Evolutionary conservation across 495 filamentous ascomycete species (phyloP), one percentile per base, ranked within the genome.

Genomic region (Aspergillus homomorphus): DNA sequence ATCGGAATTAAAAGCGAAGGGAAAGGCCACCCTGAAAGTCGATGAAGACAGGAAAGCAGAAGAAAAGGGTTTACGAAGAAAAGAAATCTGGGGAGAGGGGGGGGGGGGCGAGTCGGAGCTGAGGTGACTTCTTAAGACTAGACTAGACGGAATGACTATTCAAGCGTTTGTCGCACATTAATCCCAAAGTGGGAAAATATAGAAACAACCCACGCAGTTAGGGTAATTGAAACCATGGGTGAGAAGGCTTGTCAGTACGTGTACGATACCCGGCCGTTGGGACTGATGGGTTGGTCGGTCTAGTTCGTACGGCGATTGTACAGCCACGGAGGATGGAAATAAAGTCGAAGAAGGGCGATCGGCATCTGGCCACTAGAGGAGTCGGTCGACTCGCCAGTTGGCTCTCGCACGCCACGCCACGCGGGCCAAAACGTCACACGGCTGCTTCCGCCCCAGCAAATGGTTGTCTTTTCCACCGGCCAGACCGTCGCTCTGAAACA

Each of bases 31-130:
- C 12, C 6, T 12, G 33, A 38, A 28, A 38, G 15, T 38, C 12
- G 33, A 53, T 44, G 24, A 54, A 42, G 51, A 51, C n/a, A 18
- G 26, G 24, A 60, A 21, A 51, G 45, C 45, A 51, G 59, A 53
- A 50, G 33, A 12, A 38, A 14, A 12, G 15, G 15, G 33, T 10
- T 38, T 38, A 10, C n/a, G n/a, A n/a, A 12, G 33, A 38, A 38
- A 6, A 2, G 33, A 38, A 14, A 38, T 38, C 33, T 38, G 33
- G 33, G 33, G 33, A 14, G 12, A 12, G 26, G 26, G 26, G 26
- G 26, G 33, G 33, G 10, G 12, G 33, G 26, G 26, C 4, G 26
- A 9, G 3, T 28, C 9, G 26, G 33, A 38, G 33, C 33, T 38
- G 33, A 38, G 15, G 33, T 10, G 4, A 12, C 33, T 38, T 38